Evolutionary conservation across 2,329 filamentous ascomycete genomes (phyloP).

Genomic region (Trichoderma oligosporum): DNA sequence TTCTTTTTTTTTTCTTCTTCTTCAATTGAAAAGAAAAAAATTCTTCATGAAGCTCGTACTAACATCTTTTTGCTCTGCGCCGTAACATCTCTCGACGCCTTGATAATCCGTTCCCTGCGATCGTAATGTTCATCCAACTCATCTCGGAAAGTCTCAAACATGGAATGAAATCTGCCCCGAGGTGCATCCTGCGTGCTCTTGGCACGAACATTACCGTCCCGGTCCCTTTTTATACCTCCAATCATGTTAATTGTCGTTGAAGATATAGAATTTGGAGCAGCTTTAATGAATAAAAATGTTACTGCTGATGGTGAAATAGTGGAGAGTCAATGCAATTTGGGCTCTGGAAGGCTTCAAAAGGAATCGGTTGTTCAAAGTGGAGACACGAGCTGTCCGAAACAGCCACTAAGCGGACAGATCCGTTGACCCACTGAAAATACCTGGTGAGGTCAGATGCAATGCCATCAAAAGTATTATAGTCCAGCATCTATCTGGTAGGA

Average conservation of each 20-base stretch:
- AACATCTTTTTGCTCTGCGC: conserved; percentile 96
- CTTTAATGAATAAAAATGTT: no score
- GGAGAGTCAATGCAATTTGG: no score
- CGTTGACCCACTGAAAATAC: neutral
- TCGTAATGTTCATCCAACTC: conserved; percentile 95
- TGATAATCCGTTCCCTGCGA: conserved; percentile 82
- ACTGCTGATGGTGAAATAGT: no score
- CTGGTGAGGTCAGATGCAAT: conserved; percentile 12
- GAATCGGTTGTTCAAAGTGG: conserved; percentile 14
- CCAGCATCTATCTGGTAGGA: no score
- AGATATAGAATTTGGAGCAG: neutral
- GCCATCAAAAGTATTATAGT: no score
- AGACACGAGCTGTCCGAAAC: neutral
- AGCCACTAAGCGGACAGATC: neutral
- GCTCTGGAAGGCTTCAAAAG: no score
- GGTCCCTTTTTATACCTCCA: conserved; percentile 50
- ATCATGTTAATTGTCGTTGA: conserved; percentile 28
- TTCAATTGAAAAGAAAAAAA: neutral
- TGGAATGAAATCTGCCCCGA: conserved; percentile 54
- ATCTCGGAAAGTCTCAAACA: conserved; percentile 82
- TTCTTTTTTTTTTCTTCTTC: no score
- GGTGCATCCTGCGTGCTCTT: conserved; percentile 38
- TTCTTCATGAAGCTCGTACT: conserved; percentile 24
- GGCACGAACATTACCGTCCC: conserved; percentile 46
- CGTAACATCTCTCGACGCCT: conserved; percentile 88